Percentiles rank a stretch among this genome's conserved stretches.
These are phyloP conservation scores for Asterionellopsis glacialis DNA, from an alignment of 108 stramenopile genomes.

Conservation along the genomic window DNA sequence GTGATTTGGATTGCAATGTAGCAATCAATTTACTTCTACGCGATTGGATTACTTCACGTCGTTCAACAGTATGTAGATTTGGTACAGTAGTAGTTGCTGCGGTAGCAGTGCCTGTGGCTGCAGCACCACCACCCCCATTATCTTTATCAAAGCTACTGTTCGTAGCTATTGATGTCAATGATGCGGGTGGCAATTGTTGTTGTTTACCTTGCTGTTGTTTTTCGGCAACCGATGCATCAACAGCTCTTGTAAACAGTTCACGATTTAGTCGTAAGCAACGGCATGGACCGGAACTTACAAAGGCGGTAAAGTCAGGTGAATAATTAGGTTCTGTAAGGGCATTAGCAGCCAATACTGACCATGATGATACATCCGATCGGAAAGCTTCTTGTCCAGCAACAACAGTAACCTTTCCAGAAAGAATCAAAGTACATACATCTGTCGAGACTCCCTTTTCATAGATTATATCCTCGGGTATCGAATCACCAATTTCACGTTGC, in stretches of 20 bases:
- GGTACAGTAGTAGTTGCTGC: too few relatives aligned
- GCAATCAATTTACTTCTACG: too few relatives aligned
- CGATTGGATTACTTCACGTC: too few relatives aligned
- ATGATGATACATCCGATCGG: constrained; percentile 76
- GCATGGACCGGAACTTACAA: constrained; percentile 68
- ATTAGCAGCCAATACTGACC: constrained; percentile 76
- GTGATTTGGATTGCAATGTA: too few relatives aligned
- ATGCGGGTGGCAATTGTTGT: too few relatives aligned
- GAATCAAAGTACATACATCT: constrained; percentile 72
- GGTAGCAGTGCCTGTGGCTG: too few relatives aligned
- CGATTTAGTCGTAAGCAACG: constrained; percentile 59
- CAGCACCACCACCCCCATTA: too few relatives aligned
- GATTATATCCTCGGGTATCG: constrained; percentile 43
- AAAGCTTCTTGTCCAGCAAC: constrained; percentile 85
- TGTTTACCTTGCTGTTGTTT: background rate
- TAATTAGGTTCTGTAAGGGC: constrained; percentile 58
- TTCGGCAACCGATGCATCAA: constrained; percentile 73
- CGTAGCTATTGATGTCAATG: too few relatives aligned
- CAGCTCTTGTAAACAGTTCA: constrained; percentile 49
- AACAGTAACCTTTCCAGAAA: constrained; percentile 80
- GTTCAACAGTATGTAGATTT: too few relatives aligned
- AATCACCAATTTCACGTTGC: constrained; percentile 33
- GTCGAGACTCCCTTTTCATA: constrained; percentile 63
- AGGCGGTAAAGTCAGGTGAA: constrained; percentile 81
- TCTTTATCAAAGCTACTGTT: too few relatives aligned